phyloP scores from a whole-genome alignment of 345 rosid genomes.

The Dipteronia dyeriana region DNA sequence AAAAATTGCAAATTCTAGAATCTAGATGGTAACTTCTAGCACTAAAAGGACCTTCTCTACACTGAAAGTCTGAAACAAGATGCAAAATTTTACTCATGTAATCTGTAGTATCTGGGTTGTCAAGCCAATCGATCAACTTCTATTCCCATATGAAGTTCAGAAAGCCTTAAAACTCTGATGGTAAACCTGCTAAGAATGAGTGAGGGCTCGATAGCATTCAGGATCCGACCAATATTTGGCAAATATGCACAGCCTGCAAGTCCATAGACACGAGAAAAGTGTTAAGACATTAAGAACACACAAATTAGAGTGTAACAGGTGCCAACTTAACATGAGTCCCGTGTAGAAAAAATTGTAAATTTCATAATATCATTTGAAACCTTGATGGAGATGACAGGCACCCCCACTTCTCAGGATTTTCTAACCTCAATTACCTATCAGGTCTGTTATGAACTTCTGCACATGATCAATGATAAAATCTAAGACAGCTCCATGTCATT shows the following conservation, averaged over 20 bases:
- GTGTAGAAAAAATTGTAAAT: not conserved
- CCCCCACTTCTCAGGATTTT: not conserved
- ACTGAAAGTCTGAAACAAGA: not conserved
- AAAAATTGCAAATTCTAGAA: not conserved
- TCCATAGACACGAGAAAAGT: not conserved
- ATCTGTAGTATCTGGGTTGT: not conserved
- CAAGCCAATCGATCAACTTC: conserved; percentile 6
- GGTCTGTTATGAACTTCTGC: not conserved
- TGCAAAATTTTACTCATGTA: not conserved
- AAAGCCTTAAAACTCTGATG: not conserved
- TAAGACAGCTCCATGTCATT: not conserved
- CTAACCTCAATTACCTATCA: not conserved
- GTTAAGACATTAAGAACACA: not conserved
- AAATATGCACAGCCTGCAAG: conserved; percentile 19
- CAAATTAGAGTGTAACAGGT: not conserved
- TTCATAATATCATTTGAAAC: not conserved
- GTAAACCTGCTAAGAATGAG: not conserved
- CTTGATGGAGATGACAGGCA: not conserved
- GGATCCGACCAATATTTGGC: not conserved
- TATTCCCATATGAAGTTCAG: not conserved
- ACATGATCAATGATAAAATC: not conserved
- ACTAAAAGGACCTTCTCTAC: not conserved
- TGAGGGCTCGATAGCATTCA: not conserved
- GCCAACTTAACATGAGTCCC: not conserved
- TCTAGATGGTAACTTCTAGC: not conserved